These are phyloP conservation scores for Trichoderma arundinaceum DNA, from an alignment of 2,329 filamentous ascomycete species.

Conservation along the genomic window DNA sequence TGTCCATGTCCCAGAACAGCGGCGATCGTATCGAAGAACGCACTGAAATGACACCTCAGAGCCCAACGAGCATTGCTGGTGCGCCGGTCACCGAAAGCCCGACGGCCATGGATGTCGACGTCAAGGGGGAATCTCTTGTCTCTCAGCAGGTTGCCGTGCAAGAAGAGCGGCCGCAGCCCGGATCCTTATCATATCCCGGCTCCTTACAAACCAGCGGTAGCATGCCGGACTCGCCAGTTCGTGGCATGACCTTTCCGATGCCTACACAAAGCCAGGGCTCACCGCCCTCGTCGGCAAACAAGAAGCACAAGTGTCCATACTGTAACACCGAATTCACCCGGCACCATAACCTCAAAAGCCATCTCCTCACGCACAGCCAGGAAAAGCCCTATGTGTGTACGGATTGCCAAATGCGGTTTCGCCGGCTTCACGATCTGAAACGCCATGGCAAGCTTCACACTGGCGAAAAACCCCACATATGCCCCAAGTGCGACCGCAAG, in stretches of 20 bases:
- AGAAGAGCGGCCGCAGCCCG: slow-evolving; percentile 57
- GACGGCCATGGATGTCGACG: slow-evolving; percentile 61
- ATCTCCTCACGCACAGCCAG: slow-evolving; percentile 95
- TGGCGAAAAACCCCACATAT: slow-evolving; percentile 92
- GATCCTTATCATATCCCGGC: slow-evolving; percentile 61
- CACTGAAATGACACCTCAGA: slow-evolving; percentile 53
- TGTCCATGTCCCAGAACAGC: slow-evolving; percentile 43
- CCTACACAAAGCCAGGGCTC: slow-evolving; percentile 51
- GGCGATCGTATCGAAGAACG: slow-evolving; percentile 47
- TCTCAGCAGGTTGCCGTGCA: slow-evolving; percentile 52
- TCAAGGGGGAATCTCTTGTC: slow-evolving; percentile 46
- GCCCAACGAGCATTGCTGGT: slow-evolving; percentile 50
- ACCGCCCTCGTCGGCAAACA: slow-evolving; percentile 67
- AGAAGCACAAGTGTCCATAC: slow-evolving; percentile 96
- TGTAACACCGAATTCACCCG: slow-evolving; percentile 96
- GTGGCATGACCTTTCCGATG: slow-evolving; percentile 65
- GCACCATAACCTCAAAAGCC: slow-evolving; percentile 96
- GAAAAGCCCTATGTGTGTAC: slow-evolving; percentile 96
- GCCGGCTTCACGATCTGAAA: slow-evolving; percentile 92
- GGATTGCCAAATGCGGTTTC: slow-evolving; percentile 91
- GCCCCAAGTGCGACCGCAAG: slow-evolving; percentile 89
- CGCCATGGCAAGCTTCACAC: slow-evolving; percentile 96
- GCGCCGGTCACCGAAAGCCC: slow-evolving; percentile 57
- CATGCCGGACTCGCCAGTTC: slow-evolving; percentile 53
- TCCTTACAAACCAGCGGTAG: slow-evolving; percentile 51